Conservation (phyloP, 192 early-diverging fungal species). For the Piromyces sp. region DNA sequence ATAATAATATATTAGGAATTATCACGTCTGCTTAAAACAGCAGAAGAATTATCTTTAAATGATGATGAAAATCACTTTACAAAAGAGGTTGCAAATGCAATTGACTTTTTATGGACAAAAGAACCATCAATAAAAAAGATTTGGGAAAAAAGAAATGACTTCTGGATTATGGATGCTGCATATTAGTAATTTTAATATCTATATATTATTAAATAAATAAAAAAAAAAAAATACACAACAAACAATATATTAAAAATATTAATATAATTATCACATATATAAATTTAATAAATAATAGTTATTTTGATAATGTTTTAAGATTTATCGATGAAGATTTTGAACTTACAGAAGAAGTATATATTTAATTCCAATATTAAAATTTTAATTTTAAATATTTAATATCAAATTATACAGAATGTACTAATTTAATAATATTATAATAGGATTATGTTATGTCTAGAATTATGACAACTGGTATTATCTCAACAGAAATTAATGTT, state of each 20-base stretch:
- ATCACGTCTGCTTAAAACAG: neutral
- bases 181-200: neutral
- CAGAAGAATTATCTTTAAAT: neutral
- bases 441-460: constrained; percentile 1
- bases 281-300: no score
- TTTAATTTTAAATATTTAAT: no score
- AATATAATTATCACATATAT: no score
- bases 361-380: no score
- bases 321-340: constrained; percentile 3
- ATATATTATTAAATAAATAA: neutral
- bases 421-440: no score
- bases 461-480: neutral
- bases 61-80: neutral
- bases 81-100: neutral
- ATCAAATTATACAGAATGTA: no score
- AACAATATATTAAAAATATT: no score
- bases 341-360: neutral
- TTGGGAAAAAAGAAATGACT: neutral
- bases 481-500: neutral
- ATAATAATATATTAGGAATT: neutral
- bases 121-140: neutral
- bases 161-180: neutral
- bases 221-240: no score
- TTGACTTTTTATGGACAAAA: neutral
- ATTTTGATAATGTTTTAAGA: neutral